phyloP scores from a whole-genome alignment of 2,329 filamentous ascomycete genomes.

The Trichocomaceae sp. region DNA sequence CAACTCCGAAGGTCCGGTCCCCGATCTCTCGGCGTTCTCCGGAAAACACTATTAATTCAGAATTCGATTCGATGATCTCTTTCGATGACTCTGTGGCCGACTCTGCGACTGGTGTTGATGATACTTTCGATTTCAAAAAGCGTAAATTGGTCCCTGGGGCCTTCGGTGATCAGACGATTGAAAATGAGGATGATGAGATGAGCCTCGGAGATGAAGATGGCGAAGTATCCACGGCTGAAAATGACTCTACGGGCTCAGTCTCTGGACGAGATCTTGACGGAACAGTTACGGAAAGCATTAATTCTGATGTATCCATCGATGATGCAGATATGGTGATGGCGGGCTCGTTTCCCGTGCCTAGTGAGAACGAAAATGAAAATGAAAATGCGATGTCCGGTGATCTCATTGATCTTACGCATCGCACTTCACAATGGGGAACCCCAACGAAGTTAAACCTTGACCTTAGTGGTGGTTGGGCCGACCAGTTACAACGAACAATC shows the following conservation, averaged over 20 bases:
- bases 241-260: constrained; percentile 77
- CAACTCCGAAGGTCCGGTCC: constrained; percentile 35
- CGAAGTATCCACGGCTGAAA: constrained; percentile 82
- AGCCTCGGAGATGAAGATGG: constrained; percentile 27
- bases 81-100: constrained; percentile 37
- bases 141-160: constrained; percentile 63
- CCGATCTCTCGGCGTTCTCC: constrained; percentile 19
- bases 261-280: constrained; percentile 58
- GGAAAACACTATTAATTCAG: constrained; percentile 29
- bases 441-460: constrained; percentile 49
- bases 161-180: constrained; percentile 57
- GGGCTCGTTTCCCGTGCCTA: constrained; percentile 66
- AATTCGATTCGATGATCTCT: constrained; percentile 34
- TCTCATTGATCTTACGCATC: constrained; percentile 43
- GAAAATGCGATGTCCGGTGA: constrained; percentile 58
- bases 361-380: constrained; percentile 71
- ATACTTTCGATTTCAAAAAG: constrained; percentile 54
- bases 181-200: constrained; percentile 48
- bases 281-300: constrained; percentile 46
- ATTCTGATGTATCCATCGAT: constrained; percentile 55
- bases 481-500: constrained; percentile 88
- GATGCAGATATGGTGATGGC: constrained; percentile 77
- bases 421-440: constrained; percentile 35
- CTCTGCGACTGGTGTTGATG: constrained; percentile 37
- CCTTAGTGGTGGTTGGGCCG: constrained; percentile 80